Evolutionary conservation across 257 asterid species (phyloP), one percentile per base, ranked within the genome.

Genomic region (Coffea canephora): DNA sequence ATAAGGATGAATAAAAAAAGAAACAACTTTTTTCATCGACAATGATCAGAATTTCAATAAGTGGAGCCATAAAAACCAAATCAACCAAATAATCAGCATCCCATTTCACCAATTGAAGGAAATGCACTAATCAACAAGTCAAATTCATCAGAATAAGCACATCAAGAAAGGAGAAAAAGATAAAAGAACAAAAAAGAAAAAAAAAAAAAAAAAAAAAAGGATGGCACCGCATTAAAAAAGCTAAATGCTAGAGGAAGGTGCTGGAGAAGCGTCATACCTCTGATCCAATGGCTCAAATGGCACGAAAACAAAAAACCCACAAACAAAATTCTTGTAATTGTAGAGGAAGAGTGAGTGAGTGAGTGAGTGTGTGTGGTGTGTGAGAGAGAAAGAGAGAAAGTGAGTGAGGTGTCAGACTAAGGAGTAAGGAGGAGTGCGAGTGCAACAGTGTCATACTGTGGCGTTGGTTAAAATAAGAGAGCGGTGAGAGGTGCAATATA

Each of bases 381-480:
- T 50, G 55, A 11, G 55, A 1, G 18, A 11, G 55, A 11, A 18
- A n/a, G 76, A 71, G 49, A 7, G 66, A 52, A 66, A 54, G 54
- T 65, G 11, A 55, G n/a, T 55, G 64, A 55, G 25, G 62, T 14
- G 41, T 39, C 43, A 2, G 21, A 72, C 43, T 48, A 31, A 31
- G 34, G 76, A 49, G n/a, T 39, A 15, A 15, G n/a, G 76, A 43
- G 41, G 54, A 50, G 36, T 50, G 76, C 31, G 10, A 69, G 69
- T 52, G 41, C 23, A 57, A 57, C 71, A 57, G 69, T 69, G 81
- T 78, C 50, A 67, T 68, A 27, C 18, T 78, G 23, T 69, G 74
- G 23, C 54, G 74, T 64, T 79, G 19, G 82, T 43, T 73, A 75
- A 79, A 79, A 74, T 74, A 57, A 10, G 48, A 74, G 14, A 49